phyloP scores from a whole-genome alignment of 495 filamentous ascomycete genomes.

The Tuber aestivum region DNA sequence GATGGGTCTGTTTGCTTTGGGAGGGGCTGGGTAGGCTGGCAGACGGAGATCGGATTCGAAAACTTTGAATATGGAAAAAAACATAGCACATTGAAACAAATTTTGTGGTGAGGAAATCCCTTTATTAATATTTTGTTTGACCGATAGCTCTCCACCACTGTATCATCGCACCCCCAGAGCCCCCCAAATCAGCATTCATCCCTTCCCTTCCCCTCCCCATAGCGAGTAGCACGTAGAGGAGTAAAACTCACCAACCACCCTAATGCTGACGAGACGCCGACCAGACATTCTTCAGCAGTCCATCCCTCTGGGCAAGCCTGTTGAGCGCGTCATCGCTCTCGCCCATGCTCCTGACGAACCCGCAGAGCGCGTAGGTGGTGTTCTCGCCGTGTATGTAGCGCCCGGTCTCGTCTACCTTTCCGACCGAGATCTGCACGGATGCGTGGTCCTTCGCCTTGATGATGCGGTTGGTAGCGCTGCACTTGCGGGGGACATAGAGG shows the following conservation, averaged over 20 bases:
- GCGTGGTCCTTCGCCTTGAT: constrained; percentile 99
- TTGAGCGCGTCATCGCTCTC: constrained; percentile 97
- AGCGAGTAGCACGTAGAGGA: neutral
- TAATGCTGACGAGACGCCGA: constrained; percentile 50
- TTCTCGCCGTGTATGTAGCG: constrained; percentile 87
- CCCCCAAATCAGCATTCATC: constrained; percentile 16
- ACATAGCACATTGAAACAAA: neutral
- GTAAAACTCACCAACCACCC: constrained; percentile 15
- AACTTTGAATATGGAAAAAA: neutral
- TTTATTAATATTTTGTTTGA: constrained; percentile 24
- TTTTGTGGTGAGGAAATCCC: neutral
- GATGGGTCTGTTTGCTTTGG: neutral
- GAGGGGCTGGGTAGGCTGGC: neutral
- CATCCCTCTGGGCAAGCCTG: constrained; percentile 89
- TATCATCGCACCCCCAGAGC: neutral
- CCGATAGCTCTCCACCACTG: constrained; percentile 23
- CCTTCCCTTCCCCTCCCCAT: neutral
- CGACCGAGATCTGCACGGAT: constrained; percentile 83
- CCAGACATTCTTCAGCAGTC: constrained; percentile 95
- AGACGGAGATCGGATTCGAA: neutral
- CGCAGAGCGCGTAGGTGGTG: constrained; percentile 93
- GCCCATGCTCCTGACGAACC: constrained; percentile 95
- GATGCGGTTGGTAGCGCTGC: constrained; percentile 91
- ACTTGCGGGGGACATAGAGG: constrained; percentile 99
- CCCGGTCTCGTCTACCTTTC: constrained; percentile 95